phyloP scores from a whole-genome alignment of 768 basidiomycete genomes.

The Pleurotus sapidus region DNA sequence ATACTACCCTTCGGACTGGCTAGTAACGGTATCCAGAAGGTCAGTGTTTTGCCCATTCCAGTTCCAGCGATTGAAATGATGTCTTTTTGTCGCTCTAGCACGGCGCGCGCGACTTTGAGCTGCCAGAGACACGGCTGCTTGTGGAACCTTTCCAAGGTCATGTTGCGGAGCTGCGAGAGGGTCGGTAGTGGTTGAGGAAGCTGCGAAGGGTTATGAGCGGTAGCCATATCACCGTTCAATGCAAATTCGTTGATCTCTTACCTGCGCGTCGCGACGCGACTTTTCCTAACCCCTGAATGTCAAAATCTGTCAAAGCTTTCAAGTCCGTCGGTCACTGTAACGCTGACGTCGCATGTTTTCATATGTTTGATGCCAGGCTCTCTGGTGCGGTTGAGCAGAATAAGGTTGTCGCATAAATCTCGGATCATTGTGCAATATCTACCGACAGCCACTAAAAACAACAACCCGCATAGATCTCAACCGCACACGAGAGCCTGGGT shows the following conservation, averaged over 20 bases:
- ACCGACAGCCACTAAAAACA: background rate
- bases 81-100: constrained; percentile 16
- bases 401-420: background rate
- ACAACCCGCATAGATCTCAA: background rate
- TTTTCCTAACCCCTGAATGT: background rate
- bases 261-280: too few species aligned
- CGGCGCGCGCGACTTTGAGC: constrained; percentile 11
- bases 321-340: background rate
- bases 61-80: constrained; percentile 23
- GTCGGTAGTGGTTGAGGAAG: background rate
- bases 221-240: too few species aligned
- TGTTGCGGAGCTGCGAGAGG: background rate
- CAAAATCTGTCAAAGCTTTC: too few species aligned
- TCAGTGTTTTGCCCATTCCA: constrained; percentile 27
- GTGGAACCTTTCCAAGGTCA: background rate
- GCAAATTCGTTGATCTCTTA: too few species aligned
- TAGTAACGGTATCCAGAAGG: constrained; percentile 28
- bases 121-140: constrained; percentile 19
- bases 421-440: background rate
- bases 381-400: background rate
- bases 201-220: background rate
- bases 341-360: background rate
- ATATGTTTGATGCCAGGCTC: constrained; percentile 3
- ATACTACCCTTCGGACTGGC: constrained; percentile 11
- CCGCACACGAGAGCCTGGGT: background rate